phyloP scores from a whole-genome alignment of 2,329 filamentous ascomycete genomes.

The Fusarium sublunatum region DNA sequence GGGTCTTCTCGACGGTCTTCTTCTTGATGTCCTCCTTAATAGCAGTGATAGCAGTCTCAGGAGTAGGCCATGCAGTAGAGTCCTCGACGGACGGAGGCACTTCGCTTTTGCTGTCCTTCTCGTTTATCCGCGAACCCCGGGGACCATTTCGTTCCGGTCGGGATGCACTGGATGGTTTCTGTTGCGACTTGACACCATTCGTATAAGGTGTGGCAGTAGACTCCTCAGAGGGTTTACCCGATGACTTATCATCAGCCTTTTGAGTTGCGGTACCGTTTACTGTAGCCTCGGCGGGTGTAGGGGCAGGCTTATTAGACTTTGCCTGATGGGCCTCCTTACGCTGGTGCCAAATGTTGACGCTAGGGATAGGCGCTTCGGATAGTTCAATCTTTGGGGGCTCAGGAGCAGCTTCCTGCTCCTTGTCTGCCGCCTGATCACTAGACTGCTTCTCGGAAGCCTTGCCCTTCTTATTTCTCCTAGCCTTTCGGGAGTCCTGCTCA shows the following conservation, averaged over 20 bases:
- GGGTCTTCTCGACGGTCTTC: constrained; percentile 71
- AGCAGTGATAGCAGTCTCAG: constrained; percentile 76
- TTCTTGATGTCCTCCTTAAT: constrained; percentile 74
- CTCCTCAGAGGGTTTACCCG: constrained; percentile 43
- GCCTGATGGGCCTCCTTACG: constrained; percentile 74
- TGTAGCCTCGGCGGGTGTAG: constrained; percentile 53
- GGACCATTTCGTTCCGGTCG: constrained; percentile 58
- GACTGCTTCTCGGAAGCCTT: constrained; percentile 57
- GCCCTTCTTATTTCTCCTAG: constrained; percentile 72
- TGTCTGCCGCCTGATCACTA: constrained; percentile 65
- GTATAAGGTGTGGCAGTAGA: constrained; percentile 38
- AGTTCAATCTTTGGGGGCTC: constrained; percentile 72
- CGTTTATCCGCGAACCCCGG: constrained; percentile 59
- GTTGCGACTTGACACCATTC: constrained; percentile 56
- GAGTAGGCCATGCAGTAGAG: constrained; percentile 88
- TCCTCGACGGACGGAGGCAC: constrained; percentile 76
- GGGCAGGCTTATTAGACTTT: constrained; percentile 57
- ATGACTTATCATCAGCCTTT: constrained; percentile 59
- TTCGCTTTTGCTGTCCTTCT: constrained; percentile 55
- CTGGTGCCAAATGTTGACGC: constrained; percentile 89
- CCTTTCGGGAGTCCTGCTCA: constrained; percentile 60
- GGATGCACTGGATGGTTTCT: constrained; percentile 56
- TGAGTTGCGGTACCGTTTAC: constrained; percentile 45
- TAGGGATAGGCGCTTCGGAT: constrained; percentile 82
- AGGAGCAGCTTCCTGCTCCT: constrained; percentile 59